Percentiles rank a stretch among this genome's conserved stretches.
These are phyloP conservation scores for Penicillium sp. DNA, from an alignment of 2,329 filamentous ascomycete species.

Conservation along the genomic window DNA sequence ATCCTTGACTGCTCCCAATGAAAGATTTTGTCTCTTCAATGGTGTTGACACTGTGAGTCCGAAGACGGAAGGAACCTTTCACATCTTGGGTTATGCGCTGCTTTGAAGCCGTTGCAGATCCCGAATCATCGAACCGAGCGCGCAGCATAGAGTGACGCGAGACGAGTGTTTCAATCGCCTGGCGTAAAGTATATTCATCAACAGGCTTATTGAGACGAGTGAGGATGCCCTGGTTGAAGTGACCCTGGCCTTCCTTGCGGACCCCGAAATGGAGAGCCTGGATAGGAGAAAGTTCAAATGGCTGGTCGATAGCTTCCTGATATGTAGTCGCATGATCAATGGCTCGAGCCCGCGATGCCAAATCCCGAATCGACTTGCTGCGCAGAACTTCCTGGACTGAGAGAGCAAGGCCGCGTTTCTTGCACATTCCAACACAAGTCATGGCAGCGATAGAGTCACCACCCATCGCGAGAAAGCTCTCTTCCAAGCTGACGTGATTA, in stretches of 20 bases:
- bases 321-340: constrained; percentile 40
- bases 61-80: constrained; percentile 35
- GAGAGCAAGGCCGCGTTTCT: constrained; percentile 50
- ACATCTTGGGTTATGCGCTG: constrained; percentile 39
- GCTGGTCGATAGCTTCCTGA: constrained; percentile 36
- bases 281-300: constrained; percentile 44
- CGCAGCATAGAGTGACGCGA: constrained; percentile 45
- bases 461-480: constrained; percentile 51
- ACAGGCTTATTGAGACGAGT: constrained; percentile 36
- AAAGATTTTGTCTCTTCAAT: constrained; percentile 30
- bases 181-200: constrained; percentile 27
- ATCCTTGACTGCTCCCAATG: constrained; percentile 37
- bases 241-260: constrained; percentile 38
- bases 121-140: constrained; percentile 35
- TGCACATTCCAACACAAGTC: constrained; percentile 53
- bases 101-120: constrained; percentile 22
- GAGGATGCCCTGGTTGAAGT: constrained; percentile 47
- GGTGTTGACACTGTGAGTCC: constrained; percentile 23
- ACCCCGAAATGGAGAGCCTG: constrained; percentile 44
- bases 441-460: constrained; percentile 57
- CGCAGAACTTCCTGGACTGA: constrained; percentile 55
- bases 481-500: constrained; percentile 37
- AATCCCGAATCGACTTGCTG: constrained; percentile 50
- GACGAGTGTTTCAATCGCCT: constrained; percentile 38
- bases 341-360: constrained; percentile 37